Evolutionary conservation across 441 rosid genomes (phyloP).

Genomic region (Gossypium schwendimanii): DNA sequence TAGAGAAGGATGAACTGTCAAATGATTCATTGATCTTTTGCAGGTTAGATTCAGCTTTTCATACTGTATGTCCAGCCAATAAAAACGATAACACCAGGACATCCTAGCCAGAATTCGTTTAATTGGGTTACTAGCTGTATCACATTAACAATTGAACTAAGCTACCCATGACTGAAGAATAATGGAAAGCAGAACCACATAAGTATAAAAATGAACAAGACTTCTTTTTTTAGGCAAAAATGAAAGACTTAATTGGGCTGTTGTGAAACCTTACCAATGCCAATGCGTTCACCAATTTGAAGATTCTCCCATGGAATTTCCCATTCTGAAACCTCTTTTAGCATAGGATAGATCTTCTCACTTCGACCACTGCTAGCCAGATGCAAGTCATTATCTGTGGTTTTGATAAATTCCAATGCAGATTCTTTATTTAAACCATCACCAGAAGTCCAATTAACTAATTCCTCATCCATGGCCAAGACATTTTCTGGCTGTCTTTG

Average conservation of each 20-base stretch:
- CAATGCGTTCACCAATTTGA: conserved; percentile 92
- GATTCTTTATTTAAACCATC: conserved; percentile 33
- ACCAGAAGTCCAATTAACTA: conserved; percentile 15
- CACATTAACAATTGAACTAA: not conserved
- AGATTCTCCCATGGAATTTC: conserved; percentile 96
- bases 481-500: conserved; percentile 33
- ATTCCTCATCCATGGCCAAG: conserved; percentile 19
- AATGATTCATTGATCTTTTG: not conserved
- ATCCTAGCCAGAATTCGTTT: not conserved
- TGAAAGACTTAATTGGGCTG: not conserved
- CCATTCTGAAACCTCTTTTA: conserved; percentile 81
- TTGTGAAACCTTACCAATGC: conserved; percentile 64
- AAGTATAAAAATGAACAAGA: not conserved
- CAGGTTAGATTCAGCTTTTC: not conserved
- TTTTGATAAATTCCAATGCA: conserved; percentile 28
- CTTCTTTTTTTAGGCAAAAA: not conserved
- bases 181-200: not conserved
- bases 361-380: conserved; percentile 34
- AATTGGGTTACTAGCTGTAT: not conserved
- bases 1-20: not conserved
- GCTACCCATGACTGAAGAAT: not conserved
- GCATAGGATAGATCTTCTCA: conserved; percentile 58
- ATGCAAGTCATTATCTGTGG: conserved; percentile 23
- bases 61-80: not conserved
- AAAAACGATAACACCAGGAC: not conserved